Conservation (phyloP, 1,284 basidiomycete species). For the Apiotrichum domesticum region DNA sequence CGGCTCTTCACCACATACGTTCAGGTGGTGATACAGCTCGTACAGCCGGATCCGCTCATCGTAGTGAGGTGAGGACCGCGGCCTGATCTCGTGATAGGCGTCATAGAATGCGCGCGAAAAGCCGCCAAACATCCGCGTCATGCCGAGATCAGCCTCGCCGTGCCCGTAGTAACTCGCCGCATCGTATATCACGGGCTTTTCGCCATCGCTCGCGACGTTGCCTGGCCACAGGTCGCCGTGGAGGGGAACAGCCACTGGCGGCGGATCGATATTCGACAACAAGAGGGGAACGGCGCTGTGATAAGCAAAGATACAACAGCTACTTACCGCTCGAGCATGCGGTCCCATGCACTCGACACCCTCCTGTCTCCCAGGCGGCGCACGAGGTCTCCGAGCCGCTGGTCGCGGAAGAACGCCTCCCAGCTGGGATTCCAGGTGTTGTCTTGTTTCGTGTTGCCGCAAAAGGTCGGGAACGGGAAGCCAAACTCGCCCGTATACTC, state of each 20-base stretch:
- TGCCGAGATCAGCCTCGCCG: slow-evolving; percentile 78
- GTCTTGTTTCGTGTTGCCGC: slow-evolving; percentile 66
- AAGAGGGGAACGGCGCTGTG: slow-evolving; percentile 68
- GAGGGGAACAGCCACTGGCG: slow-evolving; percentile 64
- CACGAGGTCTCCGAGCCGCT: slow-evolving; percentile 55
- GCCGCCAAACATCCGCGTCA: slow-evolving; percentile 77
- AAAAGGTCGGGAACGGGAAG: slow-evolving; percentile 70
- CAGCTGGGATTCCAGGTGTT: slow-evolving; percentile 73
- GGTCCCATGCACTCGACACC: slow-evolving; percentile 46
- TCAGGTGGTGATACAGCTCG: slow-evolving; percentile 80
- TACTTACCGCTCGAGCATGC: slow-evolving; percentile 56
- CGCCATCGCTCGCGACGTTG: slow-evolving; percentile 53
- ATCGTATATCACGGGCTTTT: slow-evolving; percentile 64
- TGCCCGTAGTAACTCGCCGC: slow-evolving; percentile 78
- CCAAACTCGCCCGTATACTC: slow-evolving; percentile 54
- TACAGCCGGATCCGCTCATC: slow-evolving; percentile 65
- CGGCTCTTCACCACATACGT: slow-evolving; percentile 42
- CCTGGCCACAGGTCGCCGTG: slow-evolving; percentile 77
- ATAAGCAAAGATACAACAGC: slow-evolving; percentile 6
- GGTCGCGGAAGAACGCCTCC: slow-evolving; percentile 60
- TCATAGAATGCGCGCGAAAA: slow-evolving; percentile 64
- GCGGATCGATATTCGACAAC: slow-evolving; percentile 54
- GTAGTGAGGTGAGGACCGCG: slow-evolving; percentile 68
- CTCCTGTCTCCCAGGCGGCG: slow-evolving; percentile 45
- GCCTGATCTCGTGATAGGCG: slow-evolving; percentile 64